Base-by-base conservation (phyloP, 768 basidiomycete species). In the Favolaschia claudopus region DNA sequence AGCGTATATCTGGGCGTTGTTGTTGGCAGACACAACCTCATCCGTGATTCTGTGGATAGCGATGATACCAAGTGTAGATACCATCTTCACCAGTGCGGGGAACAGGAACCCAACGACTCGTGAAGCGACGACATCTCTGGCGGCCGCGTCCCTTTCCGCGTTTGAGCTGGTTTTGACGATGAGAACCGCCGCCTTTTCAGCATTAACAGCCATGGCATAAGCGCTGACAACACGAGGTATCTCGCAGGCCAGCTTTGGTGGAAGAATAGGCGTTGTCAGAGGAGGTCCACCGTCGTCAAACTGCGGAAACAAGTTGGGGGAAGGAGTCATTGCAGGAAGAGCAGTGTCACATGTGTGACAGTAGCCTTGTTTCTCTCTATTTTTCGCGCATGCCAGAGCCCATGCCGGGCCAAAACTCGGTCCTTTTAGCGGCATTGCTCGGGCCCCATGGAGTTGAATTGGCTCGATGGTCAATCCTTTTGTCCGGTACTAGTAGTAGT, bases 261-360 rank as follows among this genome's bases (percentile, higher is more conserved):
- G 45, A 56, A 47, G 55, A 22, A 48, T 56, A 39, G 45, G 32
- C 29, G 31, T 28, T 19, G 36, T 56, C 29, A 56, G 55, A 20
- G 53, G 43, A 33, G 55, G 55, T 37, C 45, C 28, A 46, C 37
- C 45, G 44, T n/a, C n/a, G n/a, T 48, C 15, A 20, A 47, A 46
- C 45, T 38, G 55, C 55, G 55, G 55, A 36, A 48, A 48, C 44
- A 56, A 17, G 34, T 55, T 55, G 36, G 33, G 27, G 33, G 44
- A n/a, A n/a, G n/a, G 34, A 17, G 49, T 20, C 39, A 40, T 40
- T 24, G 42, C 25, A 43, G 42, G 42, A 52, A 39, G 39, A n/a
- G n/a, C 50, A 31, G 28, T 12, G 50, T 52, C 50, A 52, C 50
- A 40, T 40, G 50, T 52, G 50, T n/a, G n/a, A n/a, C n/a, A n/a